These are phyloP conservation scores for Hypoxylon sp. DNA, from an alignment of 2,329 filamentous ascomycete genomes.

Conservation along the genomic window DNA sequence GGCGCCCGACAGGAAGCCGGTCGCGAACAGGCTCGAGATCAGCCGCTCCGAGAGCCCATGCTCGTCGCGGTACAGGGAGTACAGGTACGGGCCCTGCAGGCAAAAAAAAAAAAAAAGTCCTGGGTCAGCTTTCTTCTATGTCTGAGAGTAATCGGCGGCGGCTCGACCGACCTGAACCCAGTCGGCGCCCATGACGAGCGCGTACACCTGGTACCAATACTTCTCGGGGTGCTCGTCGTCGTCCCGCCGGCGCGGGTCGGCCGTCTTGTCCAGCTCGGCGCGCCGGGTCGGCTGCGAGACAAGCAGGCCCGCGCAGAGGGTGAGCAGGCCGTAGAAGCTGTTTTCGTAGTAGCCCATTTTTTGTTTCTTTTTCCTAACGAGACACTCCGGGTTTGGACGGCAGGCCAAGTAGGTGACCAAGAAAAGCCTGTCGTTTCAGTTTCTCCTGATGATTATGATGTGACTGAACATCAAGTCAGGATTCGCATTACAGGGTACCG, in stretches of 20 bases:
- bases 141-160: neutral
- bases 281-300: slow-evolving; percentile 41
- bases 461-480: slow-evolving; percentile 1
- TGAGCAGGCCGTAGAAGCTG: slow-evolving; percentile 38
- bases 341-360: slow-evolving; percentile 38
- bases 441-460: neutral
- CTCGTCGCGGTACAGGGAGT: slow-evolving; percentile 43
- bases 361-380: too few relatives aligned
- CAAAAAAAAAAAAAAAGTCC: neutral
- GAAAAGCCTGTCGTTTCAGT: neutral
- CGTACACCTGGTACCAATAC: slow-evolving; percentile 54
- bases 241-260: slow-evolving; percentile 19
- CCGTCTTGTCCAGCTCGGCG: slow-evolving; percentile 34
- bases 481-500: too few relatives aligned
- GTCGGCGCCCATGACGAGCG: slow-evolving; percentile 54
- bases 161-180: slow-evolving; percentile 52
- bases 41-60: slow-evolving; percentile 35
- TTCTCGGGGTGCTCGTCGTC: slow-evolving; percentile 49
- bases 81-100: slow-evolving; percentile 44
- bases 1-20: slow-evolving; percentile 58
- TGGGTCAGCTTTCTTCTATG: neutral
- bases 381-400: neutral
- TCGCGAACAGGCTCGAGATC: slow-evolving; percentile 52
- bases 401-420: slow-evolving; percentile 4
- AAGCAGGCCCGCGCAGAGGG: slow-evolving; percentile 39